Base-by-base conservation (phyloP, 257 asterid species). In the Cruciata laevipes region DNA sequence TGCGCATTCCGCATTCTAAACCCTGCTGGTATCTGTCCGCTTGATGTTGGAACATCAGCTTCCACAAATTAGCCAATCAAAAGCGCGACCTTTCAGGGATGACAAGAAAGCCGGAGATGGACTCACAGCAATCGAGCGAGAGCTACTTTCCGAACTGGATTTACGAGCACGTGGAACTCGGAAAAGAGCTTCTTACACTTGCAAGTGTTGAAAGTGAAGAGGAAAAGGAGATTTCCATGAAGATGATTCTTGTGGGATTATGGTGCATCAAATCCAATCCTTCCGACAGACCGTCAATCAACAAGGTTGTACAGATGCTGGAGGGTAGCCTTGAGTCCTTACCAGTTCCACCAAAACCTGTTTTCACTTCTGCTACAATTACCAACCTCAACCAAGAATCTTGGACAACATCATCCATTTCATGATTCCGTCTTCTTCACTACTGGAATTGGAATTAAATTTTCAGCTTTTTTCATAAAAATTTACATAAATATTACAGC, bases 241-340 rank as follows among this genome's bases (percentile, higher is more conserved):
- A 81, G 72, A 79, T 88, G 87, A 56, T 86, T n/a, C 42, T 84
- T 68, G 83, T 78, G 9, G 90, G 93, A 6, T 63, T 88, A 40
- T 88, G 90, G 90, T 86, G 96, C 80, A 84, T 79, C 71, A 89
- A 86, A 69, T 79, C 79, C 14, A 78, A 77, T 18, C 90, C 96
- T 5, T 61, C 73, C 6, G 85, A 81, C 33, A 72, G 94, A 47
- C 96, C 96, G 27, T 65, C 89, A 4, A 88, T 86, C 75, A 76
- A 71, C 23, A 80, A 75, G 72, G 87, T 82, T 24, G 85, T 86
- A 59, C 87, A 86, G 60, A 88, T 84, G 93, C 65, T 86, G 59
- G 80, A 88, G 78, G 90, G 84, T 56, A 76, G 73, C 53, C 55
- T 80, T 65, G 71, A 80, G 35, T 77, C 82, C n/a, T 71, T 86